Evolutionary conservation across 768 basidiomycete species (phyloP).

Genomic region (Xerocomellus dryophilus): DNA sequence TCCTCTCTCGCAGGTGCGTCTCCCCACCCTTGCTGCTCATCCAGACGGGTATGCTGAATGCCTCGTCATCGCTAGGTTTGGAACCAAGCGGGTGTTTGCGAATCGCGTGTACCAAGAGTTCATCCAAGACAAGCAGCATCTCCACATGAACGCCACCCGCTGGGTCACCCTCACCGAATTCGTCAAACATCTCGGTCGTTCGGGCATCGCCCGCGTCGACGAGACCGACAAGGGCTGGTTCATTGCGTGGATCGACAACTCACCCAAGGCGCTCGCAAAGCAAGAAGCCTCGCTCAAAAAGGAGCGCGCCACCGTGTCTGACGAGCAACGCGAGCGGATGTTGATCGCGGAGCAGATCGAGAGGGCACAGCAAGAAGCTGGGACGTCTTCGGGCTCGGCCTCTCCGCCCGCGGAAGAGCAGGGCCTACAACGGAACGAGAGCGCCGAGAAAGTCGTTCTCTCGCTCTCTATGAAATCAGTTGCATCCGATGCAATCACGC

Average conservation of each 20-base stretch:
- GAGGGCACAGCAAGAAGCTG: constrained; percentile 58
- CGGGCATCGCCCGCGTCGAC: constrained; percentile 87
- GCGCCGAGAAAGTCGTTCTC: constrained; percentile 69
- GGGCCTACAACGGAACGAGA: constrained; percentile 70
- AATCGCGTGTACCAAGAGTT: constrained; percentile 98
- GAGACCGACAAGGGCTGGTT: constrained; percentile 99
- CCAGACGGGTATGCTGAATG: background rate
- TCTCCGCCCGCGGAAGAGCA: constrained; percentile 46
- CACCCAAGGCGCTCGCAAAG: constrained; percentile 89
- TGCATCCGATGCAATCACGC: constrained; percentile 23
- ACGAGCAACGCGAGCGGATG: constrained; percentile 90
- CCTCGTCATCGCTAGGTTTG: constrained; percentile 54
- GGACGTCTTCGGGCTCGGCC: constrained; percentile 29
- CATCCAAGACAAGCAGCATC: constrained; percentile 88
- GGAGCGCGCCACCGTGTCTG: constrained; percentile 85
- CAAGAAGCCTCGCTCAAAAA: constrained; percentile 87
- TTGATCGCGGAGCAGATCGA: constrained; percentile 93
- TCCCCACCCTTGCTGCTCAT: background rate
- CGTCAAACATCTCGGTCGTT: constrained; percentile 80
- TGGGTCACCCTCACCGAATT: constrained; percentile 99
- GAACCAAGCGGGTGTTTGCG: constrained; percentile 91
- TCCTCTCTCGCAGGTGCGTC: constrained; percentile 79
- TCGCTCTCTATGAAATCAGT: constrained; percentile 61
- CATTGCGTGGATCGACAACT: constrained; percentile 95
- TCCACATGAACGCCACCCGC: constrained; percentile 98